Evolutionary conservation across 768 basidiomycete genomes (phyloP).

Genomic region (Sarcomyxa edulis): DNA sequence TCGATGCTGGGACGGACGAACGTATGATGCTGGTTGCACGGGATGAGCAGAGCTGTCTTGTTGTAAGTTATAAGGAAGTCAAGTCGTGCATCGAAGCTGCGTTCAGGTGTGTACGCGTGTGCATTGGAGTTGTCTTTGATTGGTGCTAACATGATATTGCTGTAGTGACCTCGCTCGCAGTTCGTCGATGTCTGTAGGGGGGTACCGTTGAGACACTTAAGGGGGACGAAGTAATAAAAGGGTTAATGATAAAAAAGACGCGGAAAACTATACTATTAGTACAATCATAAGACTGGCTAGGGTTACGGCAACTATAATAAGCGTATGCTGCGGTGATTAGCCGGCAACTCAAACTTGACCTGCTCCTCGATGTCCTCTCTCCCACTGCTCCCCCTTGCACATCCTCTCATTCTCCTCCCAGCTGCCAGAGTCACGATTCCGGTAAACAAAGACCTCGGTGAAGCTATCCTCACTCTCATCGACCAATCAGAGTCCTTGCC

Average conservation of each 20-base stretch:
- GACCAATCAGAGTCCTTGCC: constrained; percentile 68
- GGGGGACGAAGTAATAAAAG: constrained; percentile 38
- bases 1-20: constrained; percentile 92
- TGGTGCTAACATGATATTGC: no score
- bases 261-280: constrained; percentile 28
- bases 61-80: constrained; percentile 90
- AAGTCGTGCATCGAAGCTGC: constrained; percentile 80
- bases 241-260: constrained; percentile 41
- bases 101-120: constrained; percentile 71
- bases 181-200: constrained; percentile 1
- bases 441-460: constrained; percentile 54
- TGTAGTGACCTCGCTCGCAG: constrained; percentile 43
- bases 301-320: no score
- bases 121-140: no score
- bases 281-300: no score
- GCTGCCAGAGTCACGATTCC: constrained; percentile 65
- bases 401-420: constrained; percentile 74
- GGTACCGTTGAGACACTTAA: constrained; percentile 2
- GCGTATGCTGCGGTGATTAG: no score
- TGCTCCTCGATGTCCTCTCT: no score
- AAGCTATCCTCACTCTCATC: constrained; percentile 60
- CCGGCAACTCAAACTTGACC: no score
- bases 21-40: constrained; percentile 90
- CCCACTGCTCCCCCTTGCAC: constrained; percentile 62
- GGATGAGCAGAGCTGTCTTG: constrained; percentile 94